A percentile compares a stretch with the other conserved stretches of the same genome.
phyloP scores from a whole-genome alignment of 2,329 filamentous ascomycete genomes.

The Nemania diffusa region DNA sequence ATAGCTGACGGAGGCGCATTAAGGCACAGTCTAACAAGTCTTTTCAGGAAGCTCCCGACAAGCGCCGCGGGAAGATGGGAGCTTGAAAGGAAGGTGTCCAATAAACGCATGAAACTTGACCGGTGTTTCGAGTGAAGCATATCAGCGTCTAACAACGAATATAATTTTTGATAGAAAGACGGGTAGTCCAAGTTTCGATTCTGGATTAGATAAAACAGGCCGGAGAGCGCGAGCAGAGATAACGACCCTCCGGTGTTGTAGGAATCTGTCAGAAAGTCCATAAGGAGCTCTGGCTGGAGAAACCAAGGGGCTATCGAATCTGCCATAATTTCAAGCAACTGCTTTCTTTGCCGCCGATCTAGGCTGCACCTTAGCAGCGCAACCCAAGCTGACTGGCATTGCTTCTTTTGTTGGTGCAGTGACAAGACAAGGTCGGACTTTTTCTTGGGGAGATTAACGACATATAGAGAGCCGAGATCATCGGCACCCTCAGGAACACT shows the following conservation, averaged over 20 bases:
- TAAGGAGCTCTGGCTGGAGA: slow-evolving; percentile 83
- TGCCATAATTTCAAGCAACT: slow-evolving; percentile 78
- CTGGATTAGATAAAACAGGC: slow-evolving; percentile 93
- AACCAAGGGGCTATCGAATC: slow-evolving; percentile 90
- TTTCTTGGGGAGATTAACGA: slow-evolving; percentile 70
- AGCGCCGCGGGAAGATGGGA: slow-evolving; percentile 91
- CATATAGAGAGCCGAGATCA: slow-evolving; percentile 76
- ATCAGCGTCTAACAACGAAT: slow-evolving; percentile 86
- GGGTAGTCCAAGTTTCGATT: slow-evolving; percentile 96
- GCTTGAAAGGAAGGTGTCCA: slow-evolving; percentile 90
- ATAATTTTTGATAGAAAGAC: slow-evolving; percentile 91
- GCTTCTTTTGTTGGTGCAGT: slow-evolving; percentile 76
- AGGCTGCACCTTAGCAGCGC: slow-evolving; percentile 75
- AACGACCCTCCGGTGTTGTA: slow-evolving; percentile 88
- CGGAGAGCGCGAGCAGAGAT: slow-evolving; percentile 87
- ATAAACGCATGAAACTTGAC: slow-evolving; percentile 88
- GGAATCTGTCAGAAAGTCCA: slow-evolving; percentile 96
- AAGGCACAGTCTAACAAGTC: slow-evolving; percentile 85
- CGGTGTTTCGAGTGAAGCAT: slow-evolving; percentile 94
- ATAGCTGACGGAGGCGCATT: slow-evolving; percentile 89
- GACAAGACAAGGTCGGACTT: slow-evolving; percentile 74
- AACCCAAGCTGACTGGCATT: slow-evolving; percentile 88
- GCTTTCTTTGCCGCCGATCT: slow-evolving; percentile 79
- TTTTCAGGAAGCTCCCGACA: slow-evolving; percentile 96
- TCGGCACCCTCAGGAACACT: slow-evolving; percentile 74